Evolutionary conservation across 1,284 basidiomycete genomes (phyloP).

Genomic region (Puccinia horiana): DNA sequence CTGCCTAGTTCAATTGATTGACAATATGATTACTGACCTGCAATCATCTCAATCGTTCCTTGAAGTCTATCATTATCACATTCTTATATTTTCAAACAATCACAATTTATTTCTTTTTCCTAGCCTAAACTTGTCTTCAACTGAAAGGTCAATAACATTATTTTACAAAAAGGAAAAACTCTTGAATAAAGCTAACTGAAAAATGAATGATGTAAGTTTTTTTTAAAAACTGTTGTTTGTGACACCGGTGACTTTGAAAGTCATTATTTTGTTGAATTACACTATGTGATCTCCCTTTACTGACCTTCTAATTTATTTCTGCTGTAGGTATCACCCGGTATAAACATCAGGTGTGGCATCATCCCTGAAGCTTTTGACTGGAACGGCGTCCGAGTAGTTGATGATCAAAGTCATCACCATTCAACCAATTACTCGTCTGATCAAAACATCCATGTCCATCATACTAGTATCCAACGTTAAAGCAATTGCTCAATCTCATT

Average conservation of each 20-base stretch:
- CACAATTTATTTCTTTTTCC: too few relatives aligned
- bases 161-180: too few relatives aligned
- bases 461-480: conserved; percentile 25
- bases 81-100: too few relatives aligned
- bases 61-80: too few relatives aligned
- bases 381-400: conserved; percentile 24
- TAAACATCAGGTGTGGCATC: conserved; percentile 47
- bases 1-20: too few relatives aligned
- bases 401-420: background rate
- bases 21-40: too few relatives aligned
- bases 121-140: too few relatives aligned
- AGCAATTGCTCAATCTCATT: conserved; percentile 34
- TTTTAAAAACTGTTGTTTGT: conserved; percentile 69
- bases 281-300: background rate
- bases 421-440: background rate
- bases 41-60: too few relatives aligned
- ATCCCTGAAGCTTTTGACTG: conserved; percentile 19
- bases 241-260: conserved; percentile 50
- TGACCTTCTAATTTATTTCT: background rate
- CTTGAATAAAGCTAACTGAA: too few relatives aligned
- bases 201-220: too few relatives aligned
- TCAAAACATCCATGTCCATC: conserved; percentile 30
- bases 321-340: conserved; percentile 37
- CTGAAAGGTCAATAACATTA: too few relatives aligned
- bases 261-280: background rate